Evolutionary conservation across 2,329 filamentous ascomycete genomes (phyloP), one percentile per base, ranked within the genome.

Genomic region (Colletotrichum truncatum): DNA sequence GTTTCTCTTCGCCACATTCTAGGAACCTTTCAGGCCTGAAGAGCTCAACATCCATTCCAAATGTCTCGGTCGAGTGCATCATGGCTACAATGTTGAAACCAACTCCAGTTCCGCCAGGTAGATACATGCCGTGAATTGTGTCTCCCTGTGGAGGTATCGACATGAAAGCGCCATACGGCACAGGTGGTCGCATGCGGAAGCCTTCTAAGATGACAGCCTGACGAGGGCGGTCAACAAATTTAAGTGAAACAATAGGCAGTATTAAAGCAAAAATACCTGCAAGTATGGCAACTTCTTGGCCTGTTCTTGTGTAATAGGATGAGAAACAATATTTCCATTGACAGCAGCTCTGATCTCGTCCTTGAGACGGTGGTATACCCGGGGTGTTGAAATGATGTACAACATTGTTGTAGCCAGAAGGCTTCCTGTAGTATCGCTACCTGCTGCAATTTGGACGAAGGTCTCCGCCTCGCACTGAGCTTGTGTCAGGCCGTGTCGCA

Each of bases 351-450:
- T 79, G 21, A 87, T 79, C 64, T 89, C 87, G 0, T 68, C 67
- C 30, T 82, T 81, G 0, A 89, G 4, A 73, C 79, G 81, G 3
- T 68, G 60, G 58, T 84, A 80, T 1, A 86, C 79, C 0, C 76
- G 76, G 0, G 84, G 83, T n/a, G 79, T 82, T 14, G 80, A 84
- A 18, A 84, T 80, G 60, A 89, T 72, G 71, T 85, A 80, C 18
- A 88, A 78, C 64, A 89, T 68, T 1, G 82, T 85, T 41, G 81
- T 77, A 2, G 86, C 81, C 4, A 89, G 80, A 2, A 81, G 81
- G 1, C 84, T 85, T 0, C 87, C 85, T 0, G 86, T 87, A 7
- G 85, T 88, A 64, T 89, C 87, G 0, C 84, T 85, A 8, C 87
- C 87, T 4, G 86, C 86, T 4, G 85, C n/a, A 4, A 64, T n/a